Conservation (phyloP, 345 rosid species). For the Laguncularia racemosa region DNA sequence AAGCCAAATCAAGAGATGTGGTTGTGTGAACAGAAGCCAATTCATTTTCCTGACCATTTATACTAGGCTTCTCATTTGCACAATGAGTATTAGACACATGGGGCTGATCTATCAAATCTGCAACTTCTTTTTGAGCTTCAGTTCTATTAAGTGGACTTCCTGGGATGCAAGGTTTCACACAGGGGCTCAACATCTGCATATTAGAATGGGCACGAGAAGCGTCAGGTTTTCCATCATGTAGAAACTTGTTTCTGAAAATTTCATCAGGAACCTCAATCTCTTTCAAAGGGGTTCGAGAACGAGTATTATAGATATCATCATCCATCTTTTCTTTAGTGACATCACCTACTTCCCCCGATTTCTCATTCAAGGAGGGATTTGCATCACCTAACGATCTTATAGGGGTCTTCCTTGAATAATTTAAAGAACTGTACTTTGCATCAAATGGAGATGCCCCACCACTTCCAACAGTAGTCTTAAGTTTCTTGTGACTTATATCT, state of each 20-base stretch:
- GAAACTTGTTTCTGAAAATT: slow-evolving; percentile 22
- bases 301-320: slow-evolving; percentile 11
- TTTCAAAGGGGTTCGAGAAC: slow-evolving; percentile 21
- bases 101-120: slow-evolving; percentile 10
- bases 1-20: slow-evolving; percentile 17
- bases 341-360: too few species aligned
- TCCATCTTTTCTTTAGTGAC: too few species aligned
- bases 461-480: slow-evolving; percentile 19
- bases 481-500: slow-evolving; percentile 4
- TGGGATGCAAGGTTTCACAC: slow-evolving; percentile 17
- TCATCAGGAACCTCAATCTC: slow-evolving; percentile 17
- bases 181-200: slow-evolving; percentile 23
- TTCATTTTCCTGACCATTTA: slow-evolving; percentile 17
- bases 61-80: slow-evolving; percentile 9
- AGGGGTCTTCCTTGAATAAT: slow-evolving; percentile 47
- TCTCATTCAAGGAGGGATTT: background rate
- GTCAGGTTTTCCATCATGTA: slow-evolving; percentile 27
- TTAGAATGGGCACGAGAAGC: slow-evolving; percentile 20
- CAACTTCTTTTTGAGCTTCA: slow-evolving; percentile 16
- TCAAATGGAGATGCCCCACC: slow-evolving; percentile 21
- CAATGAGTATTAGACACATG: slow-evolving; percentile 13
- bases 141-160: slow-evolving; percentile 20
- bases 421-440: slow-evolving; percentile 18
- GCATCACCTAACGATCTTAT: slow-evolving; percentile 21
- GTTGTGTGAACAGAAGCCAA: slow-evolving; percentile 15